Conservation (phyloP, 352 stramenopile genomes). For the Globisporangium yorkense region DNA sequence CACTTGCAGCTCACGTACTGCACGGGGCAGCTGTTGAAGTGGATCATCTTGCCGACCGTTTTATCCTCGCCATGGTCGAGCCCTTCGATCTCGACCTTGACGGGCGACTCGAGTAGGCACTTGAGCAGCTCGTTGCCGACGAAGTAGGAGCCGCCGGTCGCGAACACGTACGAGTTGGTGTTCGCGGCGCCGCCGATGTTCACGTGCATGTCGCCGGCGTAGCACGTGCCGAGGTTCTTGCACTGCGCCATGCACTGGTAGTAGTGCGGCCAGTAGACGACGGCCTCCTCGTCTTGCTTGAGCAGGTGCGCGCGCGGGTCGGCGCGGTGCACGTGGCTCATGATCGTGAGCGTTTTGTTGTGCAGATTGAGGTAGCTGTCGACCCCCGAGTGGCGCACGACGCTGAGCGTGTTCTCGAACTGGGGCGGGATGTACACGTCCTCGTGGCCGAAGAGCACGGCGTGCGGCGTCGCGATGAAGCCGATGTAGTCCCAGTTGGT, state of each 20-base stretch:
- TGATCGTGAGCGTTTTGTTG: constrained; percentile 80
- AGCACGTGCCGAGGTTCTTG: constrained; percentile 56
- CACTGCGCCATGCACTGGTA: constrained; percentile 72
- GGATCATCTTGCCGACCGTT: constrained; percentile 78
- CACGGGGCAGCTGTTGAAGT: constrained; percentile 70
- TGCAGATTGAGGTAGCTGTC: constrained; percentile 76
- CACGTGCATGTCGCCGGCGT: constrained; percentile 77
- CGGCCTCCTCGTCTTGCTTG: constrained; percentile 72
- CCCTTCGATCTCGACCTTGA: constrained; percentile 56
- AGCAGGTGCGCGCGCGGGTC: constrained; percentile 51
- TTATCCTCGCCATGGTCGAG: constrained; percentile 77
- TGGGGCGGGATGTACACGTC: constrained; percentile 45
- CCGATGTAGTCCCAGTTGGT: constrained; percentile 80
- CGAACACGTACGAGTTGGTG: constrained; percentile 76
- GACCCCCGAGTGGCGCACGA: constrained; percentile 55
- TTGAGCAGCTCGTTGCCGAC: constrained; percentile 57
- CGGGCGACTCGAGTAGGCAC: constrained; percentile 55
- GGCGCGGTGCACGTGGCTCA: constrained; percentile 54
- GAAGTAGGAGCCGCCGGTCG: constrained; percentile 72
- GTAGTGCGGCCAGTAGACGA: constrained; percentile 78
- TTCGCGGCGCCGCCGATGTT: constrained; percentile 60
- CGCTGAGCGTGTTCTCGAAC: constrained; percentile 46
- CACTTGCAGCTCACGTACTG: constrained; percentile 84
- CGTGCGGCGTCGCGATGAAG: constrained; percentile 55
- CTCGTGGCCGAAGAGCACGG: constrained; percentile 61